Evolutionary conservation across 2,329 filamentous ascomycete species (phyloP).

Genomic region (Helotiales sp.): DNA sequence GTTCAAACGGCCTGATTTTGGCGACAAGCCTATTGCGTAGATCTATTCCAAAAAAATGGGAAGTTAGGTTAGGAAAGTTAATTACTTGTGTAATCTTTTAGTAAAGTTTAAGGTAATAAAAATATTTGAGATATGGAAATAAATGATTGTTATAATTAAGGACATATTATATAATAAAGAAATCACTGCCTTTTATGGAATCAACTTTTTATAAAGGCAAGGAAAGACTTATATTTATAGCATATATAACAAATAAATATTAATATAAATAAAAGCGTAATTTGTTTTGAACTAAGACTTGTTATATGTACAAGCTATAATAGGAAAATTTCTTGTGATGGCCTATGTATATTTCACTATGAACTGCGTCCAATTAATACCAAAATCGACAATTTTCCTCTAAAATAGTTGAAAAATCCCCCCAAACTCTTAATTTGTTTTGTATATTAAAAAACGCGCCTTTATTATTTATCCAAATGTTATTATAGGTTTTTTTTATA

Average conservation of each 20-base stretch:
- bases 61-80: conserved; percentile 21
- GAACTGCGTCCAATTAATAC: neutral
- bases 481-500: conserved; percentile 2
- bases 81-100: conserved; percentile 17
- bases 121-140: conserved; percentile 20
- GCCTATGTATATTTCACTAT: neutral
- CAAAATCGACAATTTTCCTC: neutral
- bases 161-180: conserved; percentile 19
- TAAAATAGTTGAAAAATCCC: neutral
- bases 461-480: neutral
- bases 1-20: conserved; percentile 19
- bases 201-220: conserved; percentile 13
- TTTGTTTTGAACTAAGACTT: neutral
- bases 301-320: neutral
- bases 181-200: conserved; percentile 14
- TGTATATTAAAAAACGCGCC: neutral
- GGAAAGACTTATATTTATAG: conserved; percentile 16
- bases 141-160: conserved; percentile 16
- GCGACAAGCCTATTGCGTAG: conserved; percentile 18
- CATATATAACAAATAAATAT: neutral
- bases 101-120: conserved; percentile 12
- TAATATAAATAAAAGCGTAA: neutral
- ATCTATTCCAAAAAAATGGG: conserved; percentile 16
- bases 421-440: neutral
- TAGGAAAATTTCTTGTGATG: neutral